Conservation (phyloP, 148 eudicot species). For the Euryodendron excelsum region DNA sequence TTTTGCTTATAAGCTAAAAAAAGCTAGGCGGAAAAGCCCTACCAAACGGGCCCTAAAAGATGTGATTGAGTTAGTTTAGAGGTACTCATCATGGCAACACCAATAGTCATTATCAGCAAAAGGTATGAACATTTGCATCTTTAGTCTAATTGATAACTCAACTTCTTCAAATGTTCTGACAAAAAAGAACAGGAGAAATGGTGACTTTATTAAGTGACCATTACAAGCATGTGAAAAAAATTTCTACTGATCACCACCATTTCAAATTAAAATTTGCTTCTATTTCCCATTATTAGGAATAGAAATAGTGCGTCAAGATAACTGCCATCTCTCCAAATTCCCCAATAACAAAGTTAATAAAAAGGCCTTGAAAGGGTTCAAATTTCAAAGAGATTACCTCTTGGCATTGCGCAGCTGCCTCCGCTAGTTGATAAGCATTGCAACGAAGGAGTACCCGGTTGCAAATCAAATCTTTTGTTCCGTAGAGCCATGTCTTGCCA, state of each 20-base stretch:
- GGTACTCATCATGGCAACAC: neutral
- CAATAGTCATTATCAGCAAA: neutral
- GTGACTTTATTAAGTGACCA: neutral
- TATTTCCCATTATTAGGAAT: neutral
- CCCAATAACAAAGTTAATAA: neutral
- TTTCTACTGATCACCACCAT: neutral
- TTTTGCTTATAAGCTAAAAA: too few species aligned
- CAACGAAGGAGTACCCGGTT: constrained; percentile 28
- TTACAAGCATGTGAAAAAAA: neutral
- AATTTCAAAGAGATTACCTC: constrained; percentile 32
- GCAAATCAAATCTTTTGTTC: constrained; percentile 31
- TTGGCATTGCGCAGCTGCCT: constrained; percentile 29
- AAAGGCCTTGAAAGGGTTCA: neutral
- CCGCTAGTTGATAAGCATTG: constrained; percentile 31
- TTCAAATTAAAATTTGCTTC: neutral
- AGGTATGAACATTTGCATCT: neutral
- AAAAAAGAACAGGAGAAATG: neutral
- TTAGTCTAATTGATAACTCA: neutral
- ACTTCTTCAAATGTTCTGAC: neutral
- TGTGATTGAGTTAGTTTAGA: neutral
- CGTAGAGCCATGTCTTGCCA: constrained; percentile 87
- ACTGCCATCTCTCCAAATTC: neutral
- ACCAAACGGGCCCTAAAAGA: too few species aligned
- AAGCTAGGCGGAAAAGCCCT: too few species aligned
- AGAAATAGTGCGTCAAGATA: neutral